Evolutionary conservation across 305 asterid species (phyloP).

Genomic region (Fraxinus baroniana): DNA sequence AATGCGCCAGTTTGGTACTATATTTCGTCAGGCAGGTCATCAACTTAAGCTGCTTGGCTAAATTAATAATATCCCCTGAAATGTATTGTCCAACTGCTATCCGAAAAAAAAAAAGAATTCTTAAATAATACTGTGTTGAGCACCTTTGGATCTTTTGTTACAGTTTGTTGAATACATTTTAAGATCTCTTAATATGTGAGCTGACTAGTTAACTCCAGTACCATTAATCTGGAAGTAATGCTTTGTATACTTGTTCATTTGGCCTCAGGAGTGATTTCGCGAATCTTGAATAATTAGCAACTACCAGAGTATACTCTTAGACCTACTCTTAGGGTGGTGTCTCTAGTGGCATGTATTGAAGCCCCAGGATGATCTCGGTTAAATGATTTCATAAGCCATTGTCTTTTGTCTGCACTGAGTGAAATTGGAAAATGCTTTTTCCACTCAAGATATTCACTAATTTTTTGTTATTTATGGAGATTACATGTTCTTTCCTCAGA

Average conservation of each 20-base stretch:
- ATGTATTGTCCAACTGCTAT: background rate
- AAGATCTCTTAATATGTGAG: conserved; percentile 5
- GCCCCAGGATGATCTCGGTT: background rate
- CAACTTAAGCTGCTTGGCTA: conserved; percentile 18
- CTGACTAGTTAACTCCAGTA: background rate
- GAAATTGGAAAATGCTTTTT: background rate
- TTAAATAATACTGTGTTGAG: background rate
- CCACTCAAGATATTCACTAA: background rate
- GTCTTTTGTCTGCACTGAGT: background rate
- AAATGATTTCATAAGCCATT: background rate
- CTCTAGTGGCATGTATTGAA: background rate
- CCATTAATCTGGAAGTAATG: background rate
- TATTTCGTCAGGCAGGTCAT: conserved; percentile 77
- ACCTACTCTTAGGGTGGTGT: background rate
- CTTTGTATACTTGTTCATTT: background rate
- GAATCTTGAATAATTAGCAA: background rate
- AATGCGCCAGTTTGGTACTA: conserved; percentile 88
- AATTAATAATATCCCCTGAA: background rate
- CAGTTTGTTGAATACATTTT: background rate
- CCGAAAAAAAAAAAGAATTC: background rate
- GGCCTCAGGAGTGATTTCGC: background rate
- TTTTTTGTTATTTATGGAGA: background rate
- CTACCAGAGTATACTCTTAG: background rate
- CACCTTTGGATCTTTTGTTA: background rate
- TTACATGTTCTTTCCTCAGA: background rate